These are phyloP conservation scores for Trichoderma polysporum DNA, from an alignment of 2,329 filamentous ascomycete genomes.

Conservation along the genomic window DNA sequence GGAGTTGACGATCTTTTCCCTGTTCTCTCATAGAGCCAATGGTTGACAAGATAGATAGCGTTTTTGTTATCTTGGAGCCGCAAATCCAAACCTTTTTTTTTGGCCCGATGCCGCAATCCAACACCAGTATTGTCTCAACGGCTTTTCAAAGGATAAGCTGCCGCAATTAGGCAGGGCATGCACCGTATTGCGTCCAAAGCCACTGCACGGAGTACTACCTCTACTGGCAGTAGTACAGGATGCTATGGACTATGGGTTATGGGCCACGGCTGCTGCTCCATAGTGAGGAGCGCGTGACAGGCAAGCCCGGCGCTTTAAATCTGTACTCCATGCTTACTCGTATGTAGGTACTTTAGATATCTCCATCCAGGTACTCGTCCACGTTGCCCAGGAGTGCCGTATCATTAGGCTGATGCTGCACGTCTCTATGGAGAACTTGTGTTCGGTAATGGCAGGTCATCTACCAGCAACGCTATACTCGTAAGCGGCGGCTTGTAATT, in stretches of 20 bases:
- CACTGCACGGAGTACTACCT: slow-evolving; percentile 2
- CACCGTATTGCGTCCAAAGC: not conserved
- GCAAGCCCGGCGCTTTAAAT: not conserved
- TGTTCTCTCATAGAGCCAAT: not conserved
- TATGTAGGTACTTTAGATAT: not conserved
- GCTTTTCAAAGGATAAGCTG: not conserved
- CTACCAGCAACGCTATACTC: not conserved
- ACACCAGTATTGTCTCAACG: slow-evolving; percentile 14
- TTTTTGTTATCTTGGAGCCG: slow-evolving; percentile 8
- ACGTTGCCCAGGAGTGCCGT: slow-evolving; percentile 4
- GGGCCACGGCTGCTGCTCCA: not conserved
- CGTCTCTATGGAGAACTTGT: not conserved
- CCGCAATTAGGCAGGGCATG: not conserved
- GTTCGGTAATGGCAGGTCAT: slow-evolving; percentile 8
- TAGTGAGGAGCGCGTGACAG: slow-evolving; percentile 9
- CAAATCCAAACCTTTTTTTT: not conserved
- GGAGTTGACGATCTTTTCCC: slow-evolving; percentile 7
- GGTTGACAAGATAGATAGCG: slow-evolving; percentile 1
- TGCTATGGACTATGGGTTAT: not conserved
- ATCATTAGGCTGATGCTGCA: slow-evolving; percentile 10
- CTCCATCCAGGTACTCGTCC: not conserved
- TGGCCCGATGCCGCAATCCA: slow-evolving; percentile 20
- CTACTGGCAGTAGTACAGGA: not conserved
- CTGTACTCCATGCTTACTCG: not conserved
- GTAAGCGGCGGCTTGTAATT: not conserved